A percentile compares a stretch with the other conserved stretches of the same genome.
These are phyloP conservation scores for Aspergillus hancockii DNA, from an alignment of 495 filamentous ascomycete genomes.

Conservation along the genomic window DNA sequence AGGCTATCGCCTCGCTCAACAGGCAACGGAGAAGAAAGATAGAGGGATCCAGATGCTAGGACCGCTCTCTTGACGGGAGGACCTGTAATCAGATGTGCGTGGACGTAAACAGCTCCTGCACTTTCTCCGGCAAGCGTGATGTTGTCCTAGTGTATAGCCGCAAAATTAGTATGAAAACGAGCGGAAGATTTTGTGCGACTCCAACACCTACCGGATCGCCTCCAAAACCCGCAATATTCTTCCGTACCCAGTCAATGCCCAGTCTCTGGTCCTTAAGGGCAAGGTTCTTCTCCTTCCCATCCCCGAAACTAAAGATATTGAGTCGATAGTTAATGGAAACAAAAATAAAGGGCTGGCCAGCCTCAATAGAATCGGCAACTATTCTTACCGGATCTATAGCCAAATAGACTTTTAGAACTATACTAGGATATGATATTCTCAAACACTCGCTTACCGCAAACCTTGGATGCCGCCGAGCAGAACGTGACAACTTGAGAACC, in stretches of 20 bases:
- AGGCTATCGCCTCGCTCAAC: constrained; percentile 30
- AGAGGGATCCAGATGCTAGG: constrained; percentile 38
- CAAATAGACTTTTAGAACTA: not conserved
- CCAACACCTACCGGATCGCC: constrained; percentile 54
- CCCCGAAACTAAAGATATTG: constrained; percentile 65
- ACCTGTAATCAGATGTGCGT: constrained; percentile 40
- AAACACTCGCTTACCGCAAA: constrained; percentile 33
- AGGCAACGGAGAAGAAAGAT: constrained; percentile 37
- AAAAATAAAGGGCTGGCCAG: constrained; percentile 54
- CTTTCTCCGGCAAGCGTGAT: constrained; percentile 42
- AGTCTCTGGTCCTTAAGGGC: constrained; percentile 68
- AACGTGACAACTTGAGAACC: constrained; percentile 44
- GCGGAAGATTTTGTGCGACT: not conserved
- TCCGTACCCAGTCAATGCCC: constrained; percentile 61
- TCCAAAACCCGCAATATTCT: constrained; percentile 60
- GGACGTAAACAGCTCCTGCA: constrained; percentile 41
- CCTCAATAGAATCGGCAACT: constrained; percentile 36
- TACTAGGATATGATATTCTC: not conserved
- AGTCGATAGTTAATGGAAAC: constrained; percentile 66
- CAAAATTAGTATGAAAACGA: not conserved
- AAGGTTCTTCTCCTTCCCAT: constrained; percentile 52
- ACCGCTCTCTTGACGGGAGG: constrained; percentile 38
- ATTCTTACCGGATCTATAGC: constrained; percentile 35
- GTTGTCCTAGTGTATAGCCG: constrained; percentile 23
- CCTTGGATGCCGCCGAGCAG: constrained; percentile 42